phyloP scores from a whole-genome alignment of 768 basidiomycete genomes.

The Mycena albidolilacea region DNA sequence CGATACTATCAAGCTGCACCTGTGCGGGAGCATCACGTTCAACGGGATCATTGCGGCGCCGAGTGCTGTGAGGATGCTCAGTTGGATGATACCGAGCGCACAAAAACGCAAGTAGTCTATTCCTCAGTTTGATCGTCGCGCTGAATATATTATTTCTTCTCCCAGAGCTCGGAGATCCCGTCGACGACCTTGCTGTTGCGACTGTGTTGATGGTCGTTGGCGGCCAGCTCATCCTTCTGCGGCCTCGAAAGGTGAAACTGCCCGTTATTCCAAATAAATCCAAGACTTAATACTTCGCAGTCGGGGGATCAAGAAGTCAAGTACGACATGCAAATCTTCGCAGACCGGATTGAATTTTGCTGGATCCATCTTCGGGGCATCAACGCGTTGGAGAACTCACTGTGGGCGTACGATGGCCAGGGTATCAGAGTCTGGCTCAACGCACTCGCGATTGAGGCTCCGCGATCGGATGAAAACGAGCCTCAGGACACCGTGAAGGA shows the following conservation, averaged over 20 bases:
- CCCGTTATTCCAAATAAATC: not conserved
- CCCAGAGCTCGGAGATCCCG: slow-evolving; percentile 93
- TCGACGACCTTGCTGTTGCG: slow-evolving; percentile 92
- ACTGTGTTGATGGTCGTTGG: slow-evolving; percentile 97
- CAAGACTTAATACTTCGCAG: slow-evolving; percentile 52
- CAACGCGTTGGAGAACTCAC: slow-evolving; percentile 93
- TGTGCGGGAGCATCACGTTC: slow-evolving; percentile 97
- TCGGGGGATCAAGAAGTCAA: slow-evolving; percentile 90
- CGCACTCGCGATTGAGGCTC: slow-evolving; percentile 89
- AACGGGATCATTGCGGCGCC: slow-evolving; percentile 90
- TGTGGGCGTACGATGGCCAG: slow-evolving; percentile 97
- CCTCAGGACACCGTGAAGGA: slow-evolving; percentile 79
- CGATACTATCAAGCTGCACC: slow-evolving; percentile 86
- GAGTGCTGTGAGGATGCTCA: slow-evolving; percentile 87
- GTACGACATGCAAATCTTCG: slow-evolving; percentile 97
- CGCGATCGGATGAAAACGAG: slow-evolving; percentile 51
- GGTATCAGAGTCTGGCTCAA: slow-evolving; percentile 96
- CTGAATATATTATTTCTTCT: slow-evolving; percentile 26
- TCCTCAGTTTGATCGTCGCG: slow-evolving; percentile 1
- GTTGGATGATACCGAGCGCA: slow-evolving; percentile 96
- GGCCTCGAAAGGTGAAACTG: slow-evolving; percentile 80
- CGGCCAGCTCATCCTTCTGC: slow-evolving; percentile 89
- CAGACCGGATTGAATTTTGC: slow-evolving; percentile 97
- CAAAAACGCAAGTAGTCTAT: slow-evolving; percentile 83
- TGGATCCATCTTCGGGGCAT: slow-evolving; percentile 98